Evolutionary conservation across 768 basidiomycete species (phyloP).

Genomic region (Mycena alexandri): DNA sequence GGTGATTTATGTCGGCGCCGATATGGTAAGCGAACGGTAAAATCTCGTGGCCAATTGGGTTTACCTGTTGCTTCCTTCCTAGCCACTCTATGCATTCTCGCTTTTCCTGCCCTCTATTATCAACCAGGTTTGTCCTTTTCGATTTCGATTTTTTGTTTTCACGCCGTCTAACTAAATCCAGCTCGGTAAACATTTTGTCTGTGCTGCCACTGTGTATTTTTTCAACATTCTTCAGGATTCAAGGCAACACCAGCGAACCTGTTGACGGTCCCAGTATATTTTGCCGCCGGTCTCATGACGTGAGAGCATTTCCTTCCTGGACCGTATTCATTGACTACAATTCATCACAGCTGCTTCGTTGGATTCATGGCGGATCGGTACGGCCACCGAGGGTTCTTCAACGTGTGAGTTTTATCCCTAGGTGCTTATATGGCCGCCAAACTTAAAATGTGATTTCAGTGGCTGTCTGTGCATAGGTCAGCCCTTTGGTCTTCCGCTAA

Average conservation of each 20-base stretch:
- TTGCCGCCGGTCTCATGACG: slow-evolving; percentile 75
- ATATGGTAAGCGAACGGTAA: neutral
- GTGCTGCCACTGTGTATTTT: neutral
- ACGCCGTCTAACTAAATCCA: slow-evolving; percentile 40
- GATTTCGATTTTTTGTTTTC: no score
- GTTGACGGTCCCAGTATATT: slow-evolving; percentile 83
- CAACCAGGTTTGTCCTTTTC: slow-evolving; percentile 66
- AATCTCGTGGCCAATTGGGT: neutral
- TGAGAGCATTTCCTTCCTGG: slow-evolving; percentile 46
- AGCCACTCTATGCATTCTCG: slow-evolving; percentile 71
- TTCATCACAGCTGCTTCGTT: slow-evolving; percentile 47
- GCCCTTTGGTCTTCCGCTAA: neutral
- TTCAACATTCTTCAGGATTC: slow-evolving; percentile 57
- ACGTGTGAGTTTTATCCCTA: slow-evolving; percentile 62
- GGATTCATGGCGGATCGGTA: slow-evolving; percentile 74
- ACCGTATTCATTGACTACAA: neutral
- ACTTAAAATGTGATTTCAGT: slow-evolving; percentile 45
- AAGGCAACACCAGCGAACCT: slow-evolving; percentile 81
- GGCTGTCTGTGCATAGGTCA: slow-evolving; percentile 40
- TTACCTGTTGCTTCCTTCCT: neutral
- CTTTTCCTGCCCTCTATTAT: slow-evolving; percentile 87
- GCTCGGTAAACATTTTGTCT: slow-evolving; percentile 52
- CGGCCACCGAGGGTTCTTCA: slow-evolving; percentile 71
- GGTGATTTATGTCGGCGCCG: slow-evolving; percentile 44
- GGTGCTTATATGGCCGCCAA: neutral